Percentiles rank a stretch among this genome's conserved stretches.
Conservation (phyloP, 257 asterid genomes). For the Orobanche coerulescens region DNA sequence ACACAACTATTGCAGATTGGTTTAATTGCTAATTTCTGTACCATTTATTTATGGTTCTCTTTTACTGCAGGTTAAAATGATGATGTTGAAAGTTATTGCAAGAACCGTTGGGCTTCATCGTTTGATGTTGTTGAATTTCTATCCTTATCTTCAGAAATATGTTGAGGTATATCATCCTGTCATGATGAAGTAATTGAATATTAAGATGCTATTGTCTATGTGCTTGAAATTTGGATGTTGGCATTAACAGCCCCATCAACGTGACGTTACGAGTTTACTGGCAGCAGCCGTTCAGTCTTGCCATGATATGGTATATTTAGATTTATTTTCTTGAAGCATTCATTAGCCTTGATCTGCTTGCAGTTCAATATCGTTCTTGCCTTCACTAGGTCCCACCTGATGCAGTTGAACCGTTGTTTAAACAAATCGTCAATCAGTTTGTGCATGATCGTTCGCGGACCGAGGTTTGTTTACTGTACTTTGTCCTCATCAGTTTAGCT, state of each 20-base stretch:
- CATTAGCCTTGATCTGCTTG: no score
- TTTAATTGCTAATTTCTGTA: no score
- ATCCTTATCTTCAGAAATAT: slow-evolving; percentile 73
- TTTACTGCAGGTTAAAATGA: slow-evolving; percentile 65
- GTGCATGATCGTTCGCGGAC: slow-evolving; percentile 88
- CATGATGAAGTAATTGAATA: no score
- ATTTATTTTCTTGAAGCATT: no score
- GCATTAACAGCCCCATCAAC: slow-evolving; percentile 73
- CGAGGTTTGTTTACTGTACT: no score
- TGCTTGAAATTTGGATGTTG: no score
- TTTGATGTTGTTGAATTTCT: slow-evolving; percentile 62
- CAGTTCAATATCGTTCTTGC: no score
- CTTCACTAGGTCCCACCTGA: slow-evolving; percentile 87
- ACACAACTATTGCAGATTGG: no score
- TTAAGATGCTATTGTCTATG: no score
- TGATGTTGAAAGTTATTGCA: slow-evolving; percentile 83
- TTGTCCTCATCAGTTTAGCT: no score
- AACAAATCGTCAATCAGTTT: slow-evolving; percentile 89
- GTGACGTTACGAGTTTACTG: slow-evolving; percentile 68
- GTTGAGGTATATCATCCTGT: slow-evolving; percentile 66
- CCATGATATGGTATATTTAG: slow-evolving; percentile 93
- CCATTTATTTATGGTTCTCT: background rate
- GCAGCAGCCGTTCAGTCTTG: slow-evolving; percentile 98
- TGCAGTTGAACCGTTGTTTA: slow-evolving; percentile 87
- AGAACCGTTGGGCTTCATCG: slow-evolving; percentile 84